Base-by-base conservation (phyloP, 345 rosid genomes). In the Cardamine chenopodiifolia region DNA sequence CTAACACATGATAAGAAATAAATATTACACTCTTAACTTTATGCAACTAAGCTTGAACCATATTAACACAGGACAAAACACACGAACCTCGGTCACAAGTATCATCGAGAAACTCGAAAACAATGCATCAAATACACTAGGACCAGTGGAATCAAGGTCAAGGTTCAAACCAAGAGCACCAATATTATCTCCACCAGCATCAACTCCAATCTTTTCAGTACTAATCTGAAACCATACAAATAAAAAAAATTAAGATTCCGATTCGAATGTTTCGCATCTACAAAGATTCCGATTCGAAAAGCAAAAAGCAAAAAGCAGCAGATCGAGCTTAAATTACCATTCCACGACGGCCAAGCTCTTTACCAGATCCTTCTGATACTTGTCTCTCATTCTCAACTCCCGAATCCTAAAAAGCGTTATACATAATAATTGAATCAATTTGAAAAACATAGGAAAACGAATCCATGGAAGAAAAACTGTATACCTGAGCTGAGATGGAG, bases 81-180 rank as follows among this genome's bases (percentile, higher is more conserved):
- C 5, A 74, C 92, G 56, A 62, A 96, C 99, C 99, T 96, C 99
- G 26, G 97, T 96, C 45, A 96, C 94, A 29, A 96, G 68, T 14
- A 96, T 96, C 97, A 96, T 92, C 2, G 98, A 96, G 48, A 89
- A 89, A 82, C 99, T 92, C 2, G 99, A 83, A 62, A 92, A 45
- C 82, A 96, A 89, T 1, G 97, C 99, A 85, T 96, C 99, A 47
- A 96, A 87, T 53, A 92, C 76, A 47, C 98, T 92, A 53, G 87
- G 98, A 31, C 93, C 99, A 57, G 86, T 65, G 12, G 86, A 62
- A 31, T 86, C 95, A 75, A 88, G 82, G 62, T 75, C 76, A 17
- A 87, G 73, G 40, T 75, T 75, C 62, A 86, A 57, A 73, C 78
- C 85, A 56, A 82, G 62, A 18, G 79, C 71, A 73, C 64, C 67